phyloP scores from a whole-genome alignment of 2,329 filamentous ascomycete genomes.

The Hypoxylon sp. region DNA sequence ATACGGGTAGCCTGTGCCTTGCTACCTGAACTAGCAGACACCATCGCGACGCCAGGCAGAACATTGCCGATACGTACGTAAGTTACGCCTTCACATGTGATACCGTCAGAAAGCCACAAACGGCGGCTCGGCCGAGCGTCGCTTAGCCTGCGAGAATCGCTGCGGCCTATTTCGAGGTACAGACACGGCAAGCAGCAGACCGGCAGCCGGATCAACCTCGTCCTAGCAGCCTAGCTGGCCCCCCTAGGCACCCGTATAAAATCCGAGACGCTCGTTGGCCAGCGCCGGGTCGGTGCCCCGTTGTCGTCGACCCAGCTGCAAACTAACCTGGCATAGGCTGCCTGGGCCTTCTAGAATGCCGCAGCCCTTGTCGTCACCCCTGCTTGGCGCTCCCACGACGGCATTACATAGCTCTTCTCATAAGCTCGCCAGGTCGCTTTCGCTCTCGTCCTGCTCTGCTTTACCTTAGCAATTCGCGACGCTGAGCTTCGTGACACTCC shows the following conservation, averaged over 20 bases:
- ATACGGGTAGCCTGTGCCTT: too few species aligned
- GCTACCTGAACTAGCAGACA: too few species aligned
- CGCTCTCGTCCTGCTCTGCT: background rate
- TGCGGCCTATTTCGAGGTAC: background rate
- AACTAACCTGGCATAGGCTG: background rate
- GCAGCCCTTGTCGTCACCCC: conserved; percentile 14
- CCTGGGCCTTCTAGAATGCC: conserved; percentile 2
- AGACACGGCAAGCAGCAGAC: background rate
- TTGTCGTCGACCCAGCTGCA: background rate
- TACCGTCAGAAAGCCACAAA: background rate
- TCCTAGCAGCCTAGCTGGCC: background rate
- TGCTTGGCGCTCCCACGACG: conserved; percentile 5
- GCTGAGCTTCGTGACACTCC: conserved; percentile 11
- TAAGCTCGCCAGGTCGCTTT: too few species aligned
- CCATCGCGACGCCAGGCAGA: too few species aligned
- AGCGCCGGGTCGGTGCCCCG: background rate
- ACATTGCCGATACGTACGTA: too few species aligned
- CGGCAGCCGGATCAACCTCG: too few species aligned
- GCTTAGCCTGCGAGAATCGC: conserved; percentile 21
- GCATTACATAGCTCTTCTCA: background rate
- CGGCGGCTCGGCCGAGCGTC: conserved; percentile 14
- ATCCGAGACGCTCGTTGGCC: background rate
- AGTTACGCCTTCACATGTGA: too few species aligned
- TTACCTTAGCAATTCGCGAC: background rate
- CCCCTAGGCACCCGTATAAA: conserved; percentile 1